Evolutionary conservation across 2,329 filamentous ascomycete species (phyloP).

Genomic region (Fusarium sp.): DNA sequence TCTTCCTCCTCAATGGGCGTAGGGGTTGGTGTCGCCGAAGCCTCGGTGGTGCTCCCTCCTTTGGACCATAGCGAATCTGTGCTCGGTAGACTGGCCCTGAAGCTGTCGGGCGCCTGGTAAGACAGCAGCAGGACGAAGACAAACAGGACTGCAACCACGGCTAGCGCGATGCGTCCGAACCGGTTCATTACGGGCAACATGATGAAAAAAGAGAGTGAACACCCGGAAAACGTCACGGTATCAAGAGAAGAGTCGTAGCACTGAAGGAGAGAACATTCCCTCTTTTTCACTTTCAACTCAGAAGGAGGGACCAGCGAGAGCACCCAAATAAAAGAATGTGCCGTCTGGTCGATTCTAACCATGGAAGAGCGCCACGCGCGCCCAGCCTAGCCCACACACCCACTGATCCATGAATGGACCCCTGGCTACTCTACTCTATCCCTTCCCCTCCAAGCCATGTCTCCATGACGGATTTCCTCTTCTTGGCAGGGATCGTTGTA

Average conservation of each 20-base stretch:
- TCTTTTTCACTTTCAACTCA: not conserved
- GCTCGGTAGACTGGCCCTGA: slow-evolving; percentile 28
- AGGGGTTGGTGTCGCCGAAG: slow-evolving; percentile 22
- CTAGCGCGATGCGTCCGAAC: slow-evolving; percentile 38
- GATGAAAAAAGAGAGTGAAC: slow-evolving; percentile 30
- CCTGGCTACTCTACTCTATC: not conserved
- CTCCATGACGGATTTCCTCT: not conserved
- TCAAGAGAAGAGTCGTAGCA: slow-evolving; percentile 1
- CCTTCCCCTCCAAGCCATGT: not conserved
- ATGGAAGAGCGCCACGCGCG: slow-evolving; percentile 28
- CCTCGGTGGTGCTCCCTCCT: slow-evolving; percentile 16
- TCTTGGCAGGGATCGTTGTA: slow-evolving; percentile 22
- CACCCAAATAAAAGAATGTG: slow-evolving; percentile 26
- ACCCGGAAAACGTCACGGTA: slow-evolving; percentile 24
- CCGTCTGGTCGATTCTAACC: slow-evolving; percentile 22
- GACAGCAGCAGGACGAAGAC: slow-evolving; percentile 34
- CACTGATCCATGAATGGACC: slow-evolving; percentile 4
- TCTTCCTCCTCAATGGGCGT: slow-evolving; percentile 27
- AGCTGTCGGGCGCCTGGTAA: slow-evolving; percentile 32
- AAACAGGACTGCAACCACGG: slow-evolving; percentile 38
- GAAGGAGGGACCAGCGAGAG: slow-evolving; percentile 2
- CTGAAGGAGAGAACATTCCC: slow-evolving; percentile 1
- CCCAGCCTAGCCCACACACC: slow-evolving; percentile 7
- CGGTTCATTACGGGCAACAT: slow-evolving; percentile 37
- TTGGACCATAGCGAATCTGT: slow-evolving; percentile 38